Evolutionary conservation across 768 basidiomycete species (phyloP).

Genomic region (Mycena floridula): DNA sequence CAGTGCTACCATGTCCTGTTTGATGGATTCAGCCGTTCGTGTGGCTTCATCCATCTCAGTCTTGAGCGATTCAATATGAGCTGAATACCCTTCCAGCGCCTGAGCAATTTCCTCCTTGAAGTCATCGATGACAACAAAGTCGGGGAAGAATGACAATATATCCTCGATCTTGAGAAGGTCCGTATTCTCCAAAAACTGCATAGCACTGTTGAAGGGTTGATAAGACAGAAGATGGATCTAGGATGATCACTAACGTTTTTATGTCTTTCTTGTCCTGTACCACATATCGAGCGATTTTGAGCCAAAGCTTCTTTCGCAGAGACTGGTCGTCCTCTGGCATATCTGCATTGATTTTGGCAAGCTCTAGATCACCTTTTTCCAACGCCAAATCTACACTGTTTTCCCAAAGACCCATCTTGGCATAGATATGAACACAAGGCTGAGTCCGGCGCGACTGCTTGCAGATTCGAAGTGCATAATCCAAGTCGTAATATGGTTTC

Average conservation of each 20-base stretch:
- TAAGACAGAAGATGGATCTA: conserved; percentile 1
- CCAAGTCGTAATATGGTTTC: conserved; percentile 92
- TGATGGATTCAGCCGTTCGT: conserved; percentile 86
- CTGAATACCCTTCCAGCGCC: conserved; percentile 90
- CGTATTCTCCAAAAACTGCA: conserved; percentile 94
- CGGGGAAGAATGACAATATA: conserved; percentile 98
- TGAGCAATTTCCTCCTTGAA: conserved; percentile 99
- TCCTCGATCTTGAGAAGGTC: conserved; percentile 97
- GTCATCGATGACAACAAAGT: conserved; percentile 98
- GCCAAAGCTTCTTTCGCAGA: conserved; percentile 90
- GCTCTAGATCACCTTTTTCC: conserved; percentile 89
- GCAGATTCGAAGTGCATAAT: conserved; percentile 92
- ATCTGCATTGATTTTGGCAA: conserved; percentile 94
- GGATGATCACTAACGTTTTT: conserved; percentile 68
- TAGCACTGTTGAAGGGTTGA: conserved; percentile 55
- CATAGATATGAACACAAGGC: conserved; percentile 94
- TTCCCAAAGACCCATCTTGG: conserved; percentile 96
- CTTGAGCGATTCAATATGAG: conserved; percentile 85
- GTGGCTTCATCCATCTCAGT: conserved; percentile 97
- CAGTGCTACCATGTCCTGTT: conserved; percentile 80
- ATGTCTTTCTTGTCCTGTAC: conserved; percentile 98
- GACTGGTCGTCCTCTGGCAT: conserved; percentile 87
- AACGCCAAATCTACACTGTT: conserved; percentile 93
- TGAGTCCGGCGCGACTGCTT: conserved; percentile 75
- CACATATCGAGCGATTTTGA: conserved; percentile 98